Evolutionary conservation across 2,329 filamentous ascomycete species (phyloP).

Genomic region (Diatrype stigma): DNA sequence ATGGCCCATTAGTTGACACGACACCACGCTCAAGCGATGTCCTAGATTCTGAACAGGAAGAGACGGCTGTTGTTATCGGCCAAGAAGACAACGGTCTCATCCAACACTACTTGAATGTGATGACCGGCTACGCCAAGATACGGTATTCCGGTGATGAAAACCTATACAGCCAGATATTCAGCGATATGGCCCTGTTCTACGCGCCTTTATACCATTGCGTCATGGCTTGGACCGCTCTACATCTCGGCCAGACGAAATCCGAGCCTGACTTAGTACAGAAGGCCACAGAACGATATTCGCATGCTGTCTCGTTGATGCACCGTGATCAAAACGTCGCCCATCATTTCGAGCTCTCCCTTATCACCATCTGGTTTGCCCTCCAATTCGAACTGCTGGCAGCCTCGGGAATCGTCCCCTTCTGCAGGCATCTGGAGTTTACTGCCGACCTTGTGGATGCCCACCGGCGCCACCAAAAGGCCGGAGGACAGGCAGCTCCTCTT

Average conservation of each 20-base stretch:
- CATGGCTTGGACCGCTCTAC: conserved; percentile 16
- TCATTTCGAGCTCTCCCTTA: conserved; percentile 15
- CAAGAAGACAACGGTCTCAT: conserved; percentile 14
- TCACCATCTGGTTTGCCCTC: conserved; percentile 17
- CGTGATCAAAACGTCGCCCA: conserved; percentile 12
- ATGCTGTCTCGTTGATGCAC: conserved; percentile 9
- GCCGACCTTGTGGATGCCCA: conserved; percentile 16
- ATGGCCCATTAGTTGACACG: conserved; percentile 3
- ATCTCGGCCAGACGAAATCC: conserved; percentile 11
- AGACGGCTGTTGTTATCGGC: conserved; percentile 9
- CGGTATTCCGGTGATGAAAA: conserved; percentile 14
- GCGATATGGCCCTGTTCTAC: conserved; percentile 17
- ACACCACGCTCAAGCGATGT: conserved; percentile 1
- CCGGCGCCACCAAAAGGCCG: conserved; percentile 11
- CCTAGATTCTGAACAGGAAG: conserved; percentile 4
- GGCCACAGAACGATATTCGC: conserved; percentile 12
- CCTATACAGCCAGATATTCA: conserved; percentile 17
- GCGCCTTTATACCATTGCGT: conserved; percentile 12
- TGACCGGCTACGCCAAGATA: conserved; percentile 16
- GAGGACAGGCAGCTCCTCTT: conserved; percentile 11
- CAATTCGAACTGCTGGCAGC: conserved; percentile 17
- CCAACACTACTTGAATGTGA: conserved; percentile 16
- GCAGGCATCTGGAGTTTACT: conserved; percentile 11
- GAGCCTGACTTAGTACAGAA: conserved; percentile 12
- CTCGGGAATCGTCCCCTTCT: conserved; percentile 11